A percentile compares a stretch with the other conserved stretches of the same genome.
Conservation (phyloP, 2,329 filamentous ascomycete species). For the Fusarium anguioides region DNA sequence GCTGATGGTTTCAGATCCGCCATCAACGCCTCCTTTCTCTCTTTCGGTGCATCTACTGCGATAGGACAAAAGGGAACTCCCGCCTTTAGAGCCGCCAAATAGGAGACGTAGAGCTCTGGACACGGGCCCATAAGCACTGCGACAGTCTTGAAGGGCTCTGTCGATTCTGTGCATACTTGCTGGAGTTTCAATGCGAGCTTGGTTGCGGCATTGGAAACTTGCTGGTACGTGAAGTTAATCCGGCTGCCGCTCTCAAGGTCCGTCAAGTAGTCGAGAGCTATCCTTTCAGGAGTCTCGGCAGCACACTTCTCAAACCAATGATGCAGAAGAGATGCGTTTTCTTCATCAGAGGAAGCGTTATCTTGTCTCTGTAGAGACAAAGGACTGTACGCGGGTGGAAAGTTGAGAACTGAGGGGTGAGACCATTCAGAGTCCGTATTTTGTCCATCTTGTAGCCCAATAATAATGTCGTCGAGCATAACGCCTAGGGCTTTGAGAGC, state of each 20-base stretch:
- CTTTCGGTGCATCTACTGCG: neutral
- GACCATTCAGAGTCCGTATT: neutral
- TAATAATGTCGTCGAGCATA: slow-evolving; percentile 7
- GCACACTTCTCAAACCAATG: slow-evolving; percentile 6
- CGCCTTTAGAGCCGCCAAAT: slow-evolving; percentile 10
- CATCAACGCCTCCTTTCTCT: slow-evolving; percentile 6
- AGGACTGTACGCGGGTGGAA: neutral
- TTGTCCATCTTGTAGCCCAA: neutral
- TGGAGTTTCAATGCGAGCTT: neutral
- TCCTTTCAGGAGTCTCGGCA: neutral
- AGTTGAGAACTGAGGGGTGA: slow-evolving; percentile 15
- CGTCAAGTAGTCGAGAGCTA: slow-evolving; percentile 10
- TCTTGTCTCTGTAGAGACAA: neutral
- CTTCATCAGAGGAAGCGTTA: fast-evolving
- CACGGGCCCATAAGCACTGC: slow-evolving; percentile 12
- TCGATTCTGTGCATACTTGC: neutral
- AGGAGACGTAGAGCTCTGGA: slow-evolving; percentile 20
- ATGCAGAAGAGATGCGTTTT: neutral
- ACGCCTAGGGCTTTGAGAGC: slow-evolving; percentile 1
- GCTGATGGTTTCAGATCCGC: slow-evolving; percentile 6
- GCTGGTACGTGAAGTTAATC: slow-evolving; percentile 2
- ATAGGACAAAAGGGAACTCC: slow-evolving; percentile 22
- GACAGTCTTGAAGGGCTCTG: neutral
- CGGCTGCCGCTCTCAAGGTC: neutral
- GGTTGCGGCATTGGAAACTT: neutral